Conservation (phyloP, 306 rosid genomes). For the Prunus armeniaca region DNA sequence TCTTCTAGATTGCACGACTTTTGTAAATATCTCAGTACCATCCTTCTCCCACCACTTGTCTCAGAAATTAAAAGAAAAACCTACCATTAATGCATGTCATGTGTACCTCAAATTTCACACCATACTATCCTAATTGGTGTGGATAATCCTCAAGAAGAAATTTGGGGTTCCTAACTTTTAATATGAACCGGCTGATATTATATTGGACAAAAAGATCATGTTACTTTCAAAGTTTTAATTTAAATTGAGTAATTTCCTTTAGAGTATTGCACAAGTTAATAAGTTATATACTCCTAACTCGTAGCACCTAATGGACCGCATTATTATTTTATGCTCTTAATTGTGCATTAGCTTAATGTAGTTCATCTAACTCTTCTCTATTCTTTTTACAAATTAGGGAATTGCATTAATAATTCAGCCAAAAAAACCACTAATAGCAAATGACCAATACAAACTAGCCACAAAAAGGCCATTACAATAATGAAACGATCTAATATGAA, state of each 20-base stretch:
- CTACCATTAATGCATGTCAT: neutral
- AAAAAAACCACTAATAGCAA: too few species aligned
- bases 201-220: neutral
- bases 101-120: neutral
- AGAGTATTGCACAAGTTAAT: neutral
- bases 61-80: neutral
- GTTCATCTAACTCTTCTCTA: neutral
- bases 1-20: constrained; percentile 29
- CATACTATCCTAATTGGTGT: neutral
- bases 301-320: neutral
- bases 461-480: too few species aligned
- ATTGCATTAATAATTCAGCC: too few species aligned
- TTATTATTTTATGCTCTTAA: neutral
- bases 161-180: neutral
- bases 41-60: constrained; percentile 8
- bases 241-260: neutral
- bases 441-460: too few species aligned
- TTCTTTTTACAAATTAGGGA: too few species aligned
- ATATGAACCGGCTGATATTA: neutral
- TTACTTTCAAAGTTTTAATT: neutral
- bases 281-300: neutral
- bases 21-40: neutral
- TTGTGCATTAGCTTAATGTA: neutral
- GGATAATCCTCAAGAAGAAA: neutral
- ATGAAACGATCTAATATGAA: too few species aligned